Evolutionary conservation across 208 protist species (phyloP).

Genomic region (Acanthamoeba lenticulata): DNA sequence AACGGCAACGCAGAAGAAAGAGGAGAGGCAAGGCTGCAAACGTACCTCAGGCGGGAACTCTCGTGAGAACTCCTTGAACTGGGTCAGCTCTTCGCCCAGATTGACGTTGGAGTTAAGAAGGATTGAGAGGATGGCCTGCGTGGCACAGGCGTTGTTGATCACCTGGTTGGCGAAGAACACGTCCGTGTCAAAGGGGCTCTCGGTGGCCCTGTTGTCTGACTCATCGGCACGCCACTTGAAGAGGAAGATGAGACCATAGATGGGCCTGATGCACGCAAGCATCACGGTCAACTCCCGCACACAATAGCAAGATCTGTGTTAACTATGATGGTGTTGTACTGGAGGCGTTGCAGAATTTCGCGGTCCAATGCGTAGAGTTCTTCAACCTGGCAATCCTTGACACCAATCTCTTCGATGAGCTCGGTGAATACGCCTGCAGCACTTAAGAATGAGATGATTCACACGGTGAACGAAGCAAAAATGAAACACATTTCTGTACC

Average conservation of each 20-base stretch:
- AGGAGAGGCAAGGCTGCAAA: background rate
- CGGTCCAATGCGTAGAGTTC: conserved; percentile 94
- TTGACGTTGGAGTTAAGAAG: conserved; percentile 94
- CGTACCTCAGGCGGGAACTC: conserved; percentile 84
- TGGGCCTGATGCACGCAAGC: conserved; percentile 75
- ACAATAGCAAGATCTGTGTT: conserved; percentile 68
- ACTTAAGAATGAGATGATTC: background rate
- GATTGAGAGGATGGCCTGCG: conserved; percentile 97
- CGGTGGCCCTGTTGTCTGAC: conserved; percentile 2
- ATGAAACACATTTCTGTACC: background rate
- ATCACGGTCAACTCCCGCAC: conserved; percentile 63
- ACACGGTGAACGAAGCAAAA: background rate
- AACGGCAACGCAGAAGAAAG: background rate
- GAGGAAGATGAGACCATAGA: conserved; percentile 97
- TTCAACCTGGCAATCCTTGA: conserved; percentile 95
- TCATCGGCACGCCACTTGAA: conserved; percentile 92
- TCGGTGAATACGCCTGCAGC: conserved; percentile 96
- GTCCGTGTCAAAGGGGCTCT: conserved; percentile 76
- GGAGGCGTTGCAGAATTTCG: conserved; percentile 76
- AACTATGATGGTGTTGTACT: conserved; percentile 61
- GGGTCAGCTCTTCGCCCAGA: conserved; percentile 88
- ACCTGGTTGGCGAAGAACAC: conserved; percentile 97
- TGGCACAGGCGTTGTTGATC: conserved; percentile 97
- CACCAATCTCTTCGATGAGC: conserved; percentile 94
- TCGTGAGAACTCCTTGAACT: conserved; percentile 87